Evolutionary conservation across 202 grass and related monocot genomes (phyloP), one percentile per base, ranked within the genome.

Genomic region (Setaria viridis): DNA sequence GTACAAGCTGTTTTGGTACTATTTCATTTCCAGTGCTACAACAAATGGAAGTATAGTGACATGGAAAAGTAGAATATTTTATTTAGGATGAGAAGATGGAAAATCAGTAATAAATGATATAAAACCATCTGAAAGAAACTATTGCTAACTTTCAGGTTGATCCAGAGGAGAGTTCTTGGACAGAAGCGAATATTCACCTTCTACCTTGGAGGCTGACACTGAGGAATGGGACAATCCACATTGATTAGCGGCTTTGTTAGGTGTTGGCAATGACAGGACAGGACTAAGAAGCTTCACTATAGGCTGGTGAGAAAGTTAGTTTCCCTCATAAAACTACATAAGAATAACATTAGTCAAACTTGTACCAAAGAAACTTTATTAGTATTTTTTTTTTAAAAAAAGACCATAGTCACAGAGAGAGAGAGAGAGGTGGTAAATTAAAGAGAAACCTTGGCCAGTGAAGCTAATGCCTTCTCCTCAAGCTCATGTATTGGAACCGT

Each of bases 381-480:
- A 84, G 62, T 76, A 47, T 72, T 6, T 60, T 94, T 91, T n/a
- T 7, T 25, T 25, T 0, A 25, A 25, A 25, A 33, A 29, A 13
- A 30, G 11, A 70, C 70, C 48, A 64, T 79, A 63, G 25, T 53
- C 51, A 65, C 16, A 47, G 5, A 0, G 13, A 55, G n/a, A n/a
- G 43, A 30, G 73, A 49, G 21, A 77, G 34, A 53, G 37, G 30
- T 48, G 41, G 33, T 51, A 76, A 57, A 15, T 77, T 66, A 83
- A 83, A 87, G 6, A 35, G 51, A 80, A 76, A 99, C 97, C 91
- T 99, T 99, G 76, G 93, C 97, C 51, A 99, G 78, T 82, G 87
- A 88, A 87, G 96, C 77, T 34, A 95, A 76, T 7, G 88, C 90
- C 84, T 99, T 94, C 79, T 99, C 97, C 88, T 99, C 74, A 56